These are phyloP conservation scores for Didymella sp. DNA, from an alignment of 2,329 filamentous ascomycete genomes.

Conservation along the genomic window DNA sequence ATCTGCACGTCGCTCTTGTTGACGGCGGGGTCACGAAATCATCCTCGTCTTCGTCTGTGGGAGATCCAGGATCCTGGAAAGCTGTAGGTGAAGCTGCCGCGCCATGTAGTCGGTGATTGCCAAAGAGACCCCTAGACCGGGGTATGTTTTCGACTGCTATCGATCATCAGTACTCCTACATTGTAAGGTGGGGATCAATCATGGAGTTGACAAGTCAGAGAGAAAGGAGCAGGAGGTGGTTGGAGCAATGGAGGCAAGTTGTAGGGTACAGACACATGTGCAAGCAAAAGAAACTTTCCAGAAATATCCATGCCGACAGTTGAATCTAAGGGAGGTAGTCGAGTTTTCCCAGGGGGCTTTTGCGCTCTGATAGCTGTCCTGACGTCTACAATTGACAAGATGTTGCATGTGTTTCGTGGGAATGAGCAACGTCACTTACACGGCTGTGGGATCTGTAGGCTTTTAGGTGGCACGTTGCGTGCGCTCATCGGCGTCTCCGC, in stretches of 20 bases:
- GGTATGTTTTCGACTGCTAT: neutral
- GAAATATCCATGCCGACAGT: no score
- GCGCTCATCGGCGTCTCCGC: conserved; percentile 12
- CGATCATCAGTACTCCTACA: neutral
- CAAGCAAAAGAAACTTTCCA: no score
- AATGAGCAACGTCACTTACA: conserved; percentile 26
- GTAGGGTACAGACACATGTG: no score
- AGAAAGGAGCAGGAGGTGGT: no score
- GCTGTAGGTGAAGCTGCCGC: neutral
- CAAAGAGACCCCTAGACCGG: conserved; percentile 2
- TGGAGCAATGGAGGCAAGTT: no score
- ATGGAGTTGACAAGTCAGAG: no score
- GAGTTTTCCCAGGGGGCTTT: no score
- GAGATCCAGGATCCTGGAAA: conserved; percentile 31
- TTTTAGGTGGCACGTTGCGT: conserved; percentile 17
- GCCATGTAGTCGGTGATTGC: neutral
- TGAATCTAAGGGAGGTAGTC: no score
- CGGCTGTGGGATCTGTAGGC: conserved; percentile 3
- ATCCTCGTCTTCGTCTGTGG: conserved; percentile 43
- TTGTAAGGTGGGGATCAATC: no score
- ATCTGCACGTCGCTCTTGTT: conserved; percentile 22
- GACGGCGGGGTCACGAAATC: conserved; percentile 33
- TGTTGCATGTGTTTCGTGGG: no score
- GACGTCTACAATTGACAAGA: no score
- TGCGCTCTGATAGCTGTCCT: no score